Evolutionary conservation across 176 grass and related monocot species (phyloP).

Genomic region (Oryza longistaminata): DNA sequence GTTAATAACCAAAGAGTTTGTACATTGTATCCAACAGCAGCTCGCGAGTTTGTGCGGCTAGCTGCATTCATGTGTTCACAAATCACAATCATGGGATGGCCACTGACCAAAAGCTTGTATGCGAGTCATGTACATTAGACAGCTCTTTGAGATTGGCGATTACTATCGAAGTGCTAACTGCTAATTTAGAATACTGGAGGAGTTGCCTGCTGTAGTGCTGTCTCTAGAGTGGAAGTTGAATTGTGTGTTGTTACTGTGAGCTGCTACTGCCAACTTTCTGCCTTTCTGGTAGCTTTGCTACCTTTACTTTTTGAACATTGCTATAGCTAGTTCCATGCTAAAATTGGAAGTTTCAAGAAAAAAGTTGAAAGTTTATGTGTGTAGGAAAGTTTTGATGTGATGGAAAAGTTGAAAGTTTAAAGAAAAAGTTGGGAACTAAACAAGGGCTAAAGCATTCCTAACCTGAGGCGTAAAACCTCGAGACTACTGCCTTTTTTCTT

Average conservation of each 20-base stretch:
- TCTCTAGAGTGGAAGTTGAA: neutral
- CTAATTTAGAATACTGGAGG: neutral
- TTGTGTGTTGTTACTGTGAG: neutral
- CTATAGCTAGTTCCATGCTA: too few species aligned
- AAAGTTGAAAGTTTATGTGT: too few species aligned
- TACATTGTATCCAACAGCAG: constrained; percentile 49
- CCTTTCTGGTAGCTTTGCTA: neutral
- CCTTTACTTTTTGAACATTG: neutral
- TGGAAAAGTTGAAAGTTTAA: too few species aligned
- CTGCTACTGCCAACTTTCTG: neutral
- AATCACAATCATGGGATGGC: constrained; percentile 17
- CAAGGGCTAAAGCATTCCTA: too few species aligned
- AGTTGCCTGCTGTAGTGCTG: neutral
- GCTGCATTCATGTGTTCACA: constrained; percentile 41
- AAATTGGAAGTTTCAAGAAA: too few species aligned
- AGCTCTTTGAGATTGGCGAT: constrained; percentile 28
- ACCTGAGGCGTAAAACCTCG: too few species aligned
- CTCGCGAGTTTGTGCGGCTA: constrained; percentile 34
- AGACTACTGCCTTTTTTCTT: neutral
- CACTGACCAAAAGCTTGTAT: constrained; percentile 42
- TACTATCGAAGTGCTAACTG: neutral
- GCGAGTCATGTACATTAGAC: constrained; percentile 50
- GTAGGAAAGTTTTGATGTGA: too few species aligned
- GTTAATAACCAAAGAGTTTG: constrained; percentile 43
- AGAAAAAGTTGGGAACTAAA: too few species aligned